Evolutionary conservation across 352 stramenopile species (phyloP).

Genomic region (Aphanomyces invadans): DNA sequence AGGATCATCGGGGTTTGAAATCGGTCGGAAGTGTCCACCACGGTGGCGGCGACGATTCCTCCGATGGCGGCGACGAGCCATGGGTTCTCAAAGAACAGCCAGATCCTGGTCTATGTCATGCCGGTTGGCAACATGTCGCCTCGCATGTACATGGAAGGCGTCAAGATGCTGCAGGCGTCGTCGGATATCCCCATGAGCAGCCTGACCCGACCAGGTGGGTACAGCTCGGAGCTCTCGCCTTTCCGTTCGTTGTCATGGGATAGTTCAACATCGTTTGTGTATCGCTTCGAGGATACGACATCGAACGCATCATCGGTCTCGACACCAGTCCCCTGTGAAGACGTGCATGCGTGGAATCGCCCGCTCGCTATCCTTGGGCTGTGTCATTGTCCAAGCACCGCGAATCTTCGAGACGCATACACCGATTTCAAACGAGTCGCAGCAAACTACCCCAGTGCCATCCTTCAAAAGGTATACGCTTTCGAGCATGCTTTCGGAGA

Average conservation of each 20-base stretch:
- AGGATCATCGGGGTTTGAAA: background rate
- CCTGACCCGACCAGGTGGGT: constrained; percentile 65
- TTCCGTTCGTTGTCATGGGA: constrained; percentile 70
- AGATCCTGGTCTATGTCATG: constrained; percentile 80
- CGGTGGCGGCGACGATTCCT: background rate
- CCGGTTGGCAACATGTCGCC: constrained; percentile 57
- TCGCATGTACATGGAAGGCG: constrained; percentile 52
- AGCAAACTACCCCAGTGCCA: constrained; percentile 49
- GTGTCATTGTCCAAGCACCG: constrained; percentile 68
- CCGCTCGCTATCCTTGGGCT: constrained; percentile 71
- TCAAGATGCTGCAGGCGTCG: constrained; percentile 48
- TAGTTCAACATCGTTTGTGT: constrained; percentile 42
- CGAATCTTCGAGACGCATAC: constrained; percentile 46
- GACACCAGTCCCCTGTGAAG: constrained; percentile 48
- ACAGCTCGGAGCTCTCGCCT: constrained; percentile 70
- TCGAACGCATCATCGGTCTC: constrained; percentile 31
- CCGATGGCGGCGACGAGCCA: background rate
- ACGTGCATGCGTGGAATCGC: constrained; percentile 58
- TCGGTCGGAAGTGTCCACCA: background rate
- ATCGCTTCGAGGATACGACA: constrained; percentile 62
- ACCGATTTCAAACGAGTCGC: constrained; percentile 60
- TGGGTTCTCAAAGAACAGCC: constrained; percentile 26
- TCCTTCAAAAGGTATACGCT: constrained; percentile 76
- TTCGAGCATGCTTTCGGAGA: constrained; percentile 77
- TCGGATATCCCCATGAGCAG: constrained; percentile 49